Evolutionary conservation across 2,329 filamentous ascomycete genomes (phyloP), one percentile per base, ranked within the genome.

Genomic region (Lojkania enalia): DNA sequence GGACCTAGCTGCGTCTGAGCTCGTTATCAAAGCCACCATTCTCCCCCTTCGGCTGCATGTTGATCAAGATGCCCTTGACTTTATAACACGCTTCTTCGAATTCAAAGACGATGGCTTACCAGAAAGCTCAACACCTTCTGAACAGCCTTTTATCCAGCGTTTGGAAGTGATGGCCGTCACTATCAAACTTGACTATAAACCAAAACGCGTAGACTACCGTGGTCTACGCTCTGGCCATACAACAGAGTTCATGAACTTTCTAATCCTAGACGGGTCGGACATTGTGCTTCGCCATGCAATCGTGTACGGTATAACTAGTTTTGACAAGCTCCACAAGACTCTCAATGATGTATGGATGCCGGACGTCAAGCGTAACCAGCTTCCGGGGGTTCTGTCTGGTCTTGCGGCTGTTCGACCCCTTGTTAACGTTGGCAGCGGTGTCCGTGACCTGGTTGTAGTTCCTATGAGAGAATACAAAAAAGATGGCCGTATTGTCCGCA

Each of bases 161-260:
- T 86, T 90, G 1, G 94, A 97, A 71, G 79, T 99, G 35, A 87
- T 89, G 53, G 83, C 88, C 3, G 82, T 99, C 18, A 85, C 85
- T 2, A 80, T 99, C 44, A 90, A 87, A 61, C 82, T 95, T 3
- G 94, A 99, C 70, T 99, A 99, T 74, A 99, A 99, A 68, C 94
- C 94, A 6, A 97, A 99, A 71, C 84, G 90, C n/a, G 89, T 99
- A 14, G 92, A 99, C 68, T 99, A 99, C 58, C 88, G 85, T 0
- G 91, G 91, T 3, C 80, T 99, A 3, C 85, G 91, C 19, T 96
- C 94, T 1, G 94, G 94, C 1, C 90, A 89, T 55, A 97, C 94
- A 0, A 95, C 90, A 0, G 94, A 99, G 67, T 95, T 99, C 62
- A 97, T 97, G 91, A 99, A 99, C 69, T 96, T 99, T 66, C 81